Evolutionary conservation across 2,329 filamentous ascomycete genomes (phyloP).

Genomic region (Esteya vermicola): DNA sequence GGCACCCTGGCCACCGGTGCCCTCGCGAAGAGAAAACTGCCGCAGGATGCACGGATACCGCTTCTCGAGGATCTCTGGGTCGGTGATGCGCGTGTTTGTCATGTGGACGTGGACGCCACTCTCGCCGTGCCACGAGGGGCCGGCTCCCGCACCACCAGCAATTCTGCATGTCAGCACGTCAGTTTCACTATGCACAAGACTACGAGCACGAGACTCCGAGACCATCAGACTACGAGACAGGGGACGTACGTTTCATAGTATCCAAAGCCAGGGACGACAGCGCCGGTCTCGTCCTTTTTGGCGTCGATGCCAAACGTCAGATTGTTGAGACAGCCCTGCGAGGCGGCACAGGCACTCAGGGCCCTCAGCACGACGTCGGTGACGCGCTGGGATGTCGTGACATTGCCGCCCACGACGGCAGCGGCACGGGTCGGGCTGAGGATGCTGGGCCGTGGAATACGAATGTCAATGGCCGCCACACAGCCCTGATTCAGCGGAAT

Average conservation of each 20-base stretch:
- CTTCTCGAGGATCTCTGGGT: constrained; percentile 20
- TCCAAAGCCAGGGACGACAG: not conserved
- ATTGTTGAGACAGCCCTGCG: constrained; percentile 17
- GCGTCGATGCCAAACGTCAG: constrained; percentile 16
- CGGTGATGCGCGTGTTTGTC: constrained; percentile 19
- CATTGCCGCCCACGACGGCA: constrained; percentile 26
- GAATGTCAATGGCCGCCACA: constrained; percentile 18
- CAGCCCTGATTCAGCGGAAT: constrained; percentile 25
- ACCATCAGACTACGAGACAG: constrained; percentile 8
- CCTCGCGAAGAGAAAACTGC: constrained; percentile 15
- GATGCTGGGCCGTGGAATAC: constrained; percentile 16
- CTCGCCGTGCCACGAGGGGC: constrained; percentile 16
- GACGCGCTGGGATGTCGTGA: constrained; percentile 16
- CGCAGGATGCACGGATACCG: constrained; percentile 20
- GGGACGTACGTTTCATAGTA: constrained; percentile 1
- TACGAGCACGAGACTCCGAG: too few species aligned
- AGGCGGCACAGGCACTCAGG: constrained; percentile 13
- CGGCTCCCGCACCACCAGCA: constrained; percentile 21
- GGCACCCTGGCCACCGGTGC: constrained; percentile 17
- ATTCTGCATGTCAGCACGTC: too few species aligned
- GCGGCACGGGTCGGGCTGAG: constrained; percentile 15
- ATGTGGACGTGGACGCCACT: constrained; percentile 16
- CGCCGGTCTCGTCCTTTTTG: not conserved
- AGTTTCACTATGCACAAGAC: too few species aligned
- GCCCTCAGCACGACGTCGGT: constrained; percentile 14